These are phyloP conservation scores for Entelexis sorbosivorans DNA, from an alignment of 1,139 yeast species.

Conservation along the genomic window DNA sequence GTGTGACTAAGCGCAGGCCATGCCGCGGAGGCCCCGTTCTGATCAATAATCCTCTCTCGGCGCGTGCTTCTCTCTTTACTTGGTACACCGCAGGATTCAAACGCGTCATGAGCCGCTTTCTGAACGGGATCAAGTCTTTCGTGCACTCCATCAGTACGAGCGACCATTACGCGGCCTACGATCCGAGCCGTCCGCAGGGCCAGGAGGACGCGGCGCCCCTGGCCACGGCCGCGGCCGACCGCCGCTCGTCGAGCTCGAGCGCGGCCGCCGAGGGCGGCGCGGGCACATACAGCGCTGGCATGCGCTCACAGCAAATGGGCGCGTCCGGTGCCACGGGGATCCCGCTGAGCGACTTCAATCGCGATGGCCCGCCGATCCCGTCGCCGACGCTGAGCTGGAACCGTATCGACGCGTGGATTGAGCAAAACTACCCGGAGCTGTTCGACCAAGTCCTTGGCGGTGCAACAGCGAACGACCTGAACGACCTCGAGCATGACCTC, in stretches of 20 bases:
- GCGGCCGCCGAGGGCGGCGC: not conserved
- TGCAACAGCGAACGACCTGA: constrained; percentile 63
- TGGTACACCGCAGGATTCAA: not conserved
- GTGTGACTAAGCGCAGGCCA: not conserved
- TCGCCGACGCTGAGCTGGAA: constrained; percentile 63
- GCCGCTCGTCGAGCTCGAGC: constrained; percentile 17
- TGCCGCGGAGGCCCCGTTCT: constrained; percentile 1
- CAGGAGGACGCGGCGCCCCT: constrained; percentile 22
- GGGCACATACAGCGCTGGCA: constrained; percentile 31
- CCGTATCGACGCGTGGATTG: constrained; percentile 62
- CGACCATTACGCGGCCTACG: constrained; percentile 55
- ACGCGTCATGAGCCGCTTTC: constrained; percentile 28
- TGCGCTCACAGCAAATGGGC: constrained; percentile 29
- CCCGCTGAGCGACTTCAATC: constrained; percentile 36
- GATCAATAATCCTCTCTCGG: not conserved
- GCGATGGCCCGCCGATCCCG: constrained; percentile 49
- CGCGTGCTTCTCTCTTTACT: not conserved
- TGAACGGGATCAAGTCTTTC: constrained; percentile 36
- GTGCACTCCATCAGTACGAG: constrained; percentile 53
- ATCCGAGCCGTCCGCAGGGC: constrained; percentile 25
- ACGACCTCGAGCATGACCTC: constrained; percentile 64
- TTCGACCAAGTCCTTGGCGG: constrained; percentile 60
- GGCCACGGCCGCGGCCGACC: constrained; percentile 13
- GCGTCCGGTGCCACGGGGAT: constrained; percentile 23
- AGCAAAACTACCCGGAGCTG: constrained; percentile 68